Conservation (phyloP, 352 stramenopile genomes). For the Pythium phragmitis region DNA sequence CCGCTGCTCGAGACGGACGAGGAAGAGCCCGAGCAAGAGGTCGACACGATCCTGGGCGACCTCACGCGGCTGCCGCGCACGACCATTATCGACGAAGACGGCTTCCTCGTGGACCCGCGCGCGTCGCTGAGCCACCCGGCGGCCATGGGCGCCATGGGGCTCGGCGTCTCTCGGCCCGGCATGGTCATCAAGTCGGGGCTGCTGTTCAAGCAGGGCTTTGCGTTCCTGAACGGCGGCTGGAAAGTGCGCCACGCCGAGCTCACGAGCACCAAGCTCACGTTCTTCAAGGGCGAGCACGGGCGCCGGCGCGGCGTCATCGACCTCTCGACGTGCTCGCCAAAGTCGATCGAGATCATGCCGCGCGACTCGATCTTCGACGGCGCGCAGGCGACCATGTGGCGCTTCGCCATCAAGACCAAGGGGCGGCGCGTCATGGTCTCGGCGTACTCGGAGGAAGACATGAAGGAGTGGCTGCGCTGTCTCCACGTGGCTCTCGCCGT, state of each 20-base stretch:
- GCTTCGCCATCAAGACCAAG: conserved; percentile 69
- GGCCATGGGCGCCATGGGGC: conserved; percentile 7
- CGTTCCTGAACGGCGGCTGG: conserved; percentile 57
- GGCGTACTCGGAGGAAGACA: conserved; percentile 77
- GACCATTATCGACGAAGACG: conserved; percentile 69
- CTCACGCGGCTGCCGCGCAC: conserved; percentile 49
- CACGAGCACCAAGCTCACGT: conserved; percentile 63
- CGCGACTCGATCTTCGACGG: conserved; percentile 79
- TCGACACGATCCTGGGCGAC: conserved; percentile 65
- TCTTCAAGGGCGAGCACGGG: conserved; percentile 72
- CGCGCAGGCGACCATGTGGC: conserved; percentile 74
- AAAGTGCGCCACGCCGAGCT: conserved; percentile 77
- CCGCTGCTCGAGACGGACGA: conserved; percentile 25
- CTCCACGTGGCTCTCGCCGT: conserved; percentile 71
- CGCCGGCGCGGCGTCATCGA: conserved; percentile 71
- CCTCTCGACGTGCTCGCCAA: conserved; percentile 55
- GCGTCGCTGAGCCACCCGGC: conserved; percentile 11
- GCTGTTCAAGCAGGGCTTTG: conserved; percentile 77
- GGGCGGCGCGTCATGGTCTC: conserved; percentile 64
- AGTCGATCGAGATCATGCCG: conserved; percentile 83
- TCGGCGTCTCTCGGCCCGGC: conserved; percentile 17
- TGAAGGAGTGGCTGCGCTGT: conserved; percentile 84
- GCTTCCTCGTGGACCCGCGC: conserved; percentile 28
- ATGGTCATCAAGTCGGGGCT: conserved; percentile 64
- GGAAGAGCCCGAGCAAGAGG: conserved; percentile 56